A percentile compares a stretch with the other conserved stretches of the same genome.
Evolutionary conservation across 345 rosid genomes (phyloP).

Genomic region (Eucalyptus regnans): DNA sequence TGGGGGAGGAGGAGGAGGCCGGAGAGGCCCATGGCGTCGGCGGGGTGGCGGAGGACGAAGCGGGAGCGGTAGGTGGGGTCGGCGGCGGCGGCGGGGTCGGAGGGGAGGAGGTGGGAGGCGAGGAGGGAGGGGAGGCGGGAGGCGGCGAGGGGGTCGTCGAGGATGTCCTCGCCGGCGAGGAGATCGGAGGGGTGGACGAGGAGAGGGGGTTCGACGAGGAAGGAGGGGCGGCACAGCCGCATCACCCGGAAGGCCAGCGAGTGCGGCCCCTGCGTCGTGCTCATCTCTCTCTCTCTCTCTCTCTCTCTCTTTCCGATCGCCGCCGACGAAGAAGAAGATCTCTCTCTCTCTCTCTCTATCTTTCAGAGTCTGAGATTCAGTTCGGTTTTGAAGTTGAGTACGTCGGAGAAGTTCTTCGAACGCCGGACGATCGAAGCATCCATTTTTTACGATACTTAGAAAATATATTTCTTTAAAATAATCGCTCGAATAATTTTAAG

Average conservation of each 20-base stretch:
- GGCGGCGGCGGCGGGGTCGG: slow-evolving; percentile 50
- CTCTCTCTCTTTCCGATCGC: not conserved
- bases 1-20: slow-evolving; percentile 98
- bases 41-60: slow-evolving; percentile 51
- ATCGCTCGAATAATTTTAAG: too few species aligned
- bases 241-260: slow-evolving; percentile 95
- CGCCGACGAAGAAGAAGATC: not conserved
- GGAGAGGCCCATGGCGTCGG: slow-evolving; percentile 83
- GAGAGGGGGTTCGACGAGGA: slow-evolving; percentile 81
- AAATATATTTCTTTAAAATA: too few species aligned
- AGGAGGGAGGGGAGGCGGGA: slow-evolving; percentile 40
- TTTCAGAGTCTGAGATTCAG: not conserved
- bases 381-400: not conserved
- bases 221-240: slow-evolving; percentile 88
- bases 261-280: slow-evolving; percentile 59
- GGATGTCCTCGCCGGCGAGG: slow-evolving; percentile 83
- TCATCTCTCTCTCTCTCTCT: slow-evolving; percentile 34
- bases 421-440: not conserved
- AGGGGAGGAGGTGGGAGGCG: slow-evolving; percentile 18
- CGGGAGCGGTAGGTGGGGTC: slow-evolving; percentile 68
- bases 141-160: slow-evolving; percentile 73
- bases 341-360: not conserved
- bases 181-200: slow-evolving; percentile 80
- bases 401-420: not conserved
- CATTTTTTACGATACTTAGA: not conserved